Evolutionary conservation across 345 rosid genomes (phyloP).

Genomic region (Boechera retrofracta): DNA sequence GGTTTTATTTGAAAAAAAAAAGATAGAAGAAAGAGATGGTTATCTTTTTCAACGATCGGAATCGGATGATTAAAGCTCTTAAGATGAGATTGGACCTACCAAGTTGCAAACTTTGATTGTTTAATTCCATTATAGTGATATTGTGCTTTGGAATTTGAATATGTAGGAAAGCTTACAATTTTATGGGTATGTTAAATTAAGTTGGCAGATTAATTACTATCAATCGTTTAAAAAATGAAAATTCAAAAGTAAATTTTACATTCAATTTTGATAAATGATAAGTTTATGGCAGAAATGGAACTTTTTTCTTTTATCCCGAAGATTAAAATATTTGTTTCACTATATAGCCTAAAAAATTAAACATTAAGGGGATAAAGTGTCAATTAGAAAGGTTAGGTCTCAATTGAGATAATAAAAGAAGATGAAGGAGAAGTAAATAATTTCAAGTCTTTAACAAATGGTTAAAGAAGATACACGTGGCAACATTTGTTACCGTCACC

Average conservation of each 20-base stretch:
- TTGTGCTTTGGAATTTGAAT: background rate
- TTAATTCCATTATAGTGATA: background rate
- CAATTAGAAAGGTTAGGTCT: background rate
- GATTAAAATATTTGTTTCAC: too few relatives aligned
- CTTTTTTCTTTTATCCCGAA: too few relatives aligned
- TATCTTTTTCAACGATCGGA: conserved; percentile 10
- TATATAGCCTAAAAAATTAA: background rate
- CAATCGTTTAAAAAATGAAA: background rate
- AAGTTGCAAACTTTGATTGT: conserved; percentile 17
- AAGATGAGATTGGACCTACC: conserved; percentile 25
- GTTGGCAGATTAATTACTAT: background rate
- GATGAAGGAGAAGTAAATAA: conserved; percentile 3
- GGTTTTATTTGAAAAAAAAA: background rate
- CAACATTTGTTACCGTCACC: conserved; percentile 26
- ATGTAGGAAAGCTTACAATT: background rate
- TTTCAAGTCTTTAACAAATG: background rate
- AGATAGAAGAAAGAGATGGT: background rate
- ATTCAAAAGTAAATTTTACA: background rate
- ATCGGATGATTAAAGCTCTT: conserved; percentile 8
- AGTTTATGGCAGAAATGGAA: too few relatives aligned
- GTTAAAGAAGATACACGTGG: conserved; percentile 20
- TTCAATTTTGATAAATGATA: background rate
- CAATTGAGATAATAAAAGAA: background rate
- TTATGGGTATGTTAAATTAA: background rate
- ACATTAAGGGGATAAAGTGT: background rate